Base-by-base conservation (phyloP, 2,329 filamentous ascomycete species). In the Monosporascus sp. region DNA sequence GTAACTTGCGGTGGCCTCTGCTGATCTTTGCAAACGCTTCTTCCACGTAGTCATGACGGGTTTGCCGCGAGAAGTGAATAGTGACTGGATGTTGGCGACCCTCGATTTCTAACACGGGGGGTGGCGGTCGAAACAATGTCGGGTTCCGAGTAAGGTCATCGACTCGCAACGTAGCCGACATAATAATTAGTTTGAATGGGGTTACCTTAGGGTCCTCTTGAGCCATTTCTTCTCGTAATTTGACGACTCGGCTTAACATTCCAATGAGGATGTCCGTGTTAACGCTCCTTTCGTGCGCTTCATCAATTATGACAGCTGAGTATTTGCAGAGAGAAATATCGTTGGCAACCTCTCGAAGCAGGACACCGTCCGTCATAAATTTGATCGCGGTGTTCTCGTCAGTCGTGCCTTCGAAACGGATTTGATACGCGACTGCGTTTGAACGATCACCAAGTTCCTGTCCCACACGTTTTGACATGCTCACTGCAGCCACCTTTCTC, bases 241-340 rank as follows among this genome's bases (percentile, higher is more conserved):
- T 90, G 48, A 97, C 89, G 37, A 97, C 91, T 65, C 93, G 85
- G 65, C 92, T 97, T 17, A 97, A 83, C 85, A 99, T 95, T 49
- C 94, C 94, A 60, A 99, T 92, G n/a, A 99, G 74, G 41, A 99
- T 95, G 68, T 99, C 95, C 0, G 95, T 99, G 66, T 99, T 97
- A 63, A 97, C 89, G 64, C 91, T 97, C 63, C 95, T 84, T 70
- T 99, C 94, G 74, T 99, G 94, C 1, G 94, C 94, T 72, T 99
- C 94, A 64, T 99, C 94, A 56, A 99, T 93, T 48, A 99, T 83
- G 50, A 99, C 89, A 15, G 88, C 89, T 0, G 93, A 97, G 70
- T 99, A 99, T 63, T 95, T 95, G 49, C 81, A 84, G 45, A 99
- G 74, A 0, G 90, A 80, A 65, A 97, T 91, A 67, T 99, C 94